phyloP scores from a whole-genome alignment of 768 basidiomycete genomes.

The Mycena metata region DNA sequence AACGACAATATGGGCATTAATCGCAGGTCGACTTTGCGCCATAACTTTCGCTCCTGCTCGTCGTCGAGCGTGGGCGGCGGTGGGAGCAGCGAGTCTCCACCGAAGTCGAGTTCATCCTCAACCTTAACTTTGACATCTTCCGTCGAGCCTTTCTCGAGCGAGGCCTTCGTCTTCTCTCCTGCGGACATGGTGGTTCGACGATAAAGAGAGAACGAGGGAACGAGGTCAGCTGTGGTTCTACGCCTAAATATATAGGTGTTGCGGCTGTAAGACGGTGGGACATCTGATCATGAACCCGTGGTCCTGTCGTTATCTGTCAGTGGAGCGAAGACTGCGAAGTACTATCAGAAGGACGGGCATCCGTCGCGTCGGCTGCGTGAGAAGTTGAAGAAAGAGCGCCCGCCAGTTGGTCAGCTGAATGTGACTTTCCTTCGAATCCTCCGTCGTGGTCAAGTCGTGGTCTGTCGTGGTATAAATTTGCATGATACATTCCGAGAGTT shows the following conservation, averaged over 20 bases:
- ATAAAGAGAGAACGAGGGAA: background rate
- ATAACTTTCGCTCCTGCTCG: conserved; percentile 66
- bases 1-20: conserved; percentile 72
- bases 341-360: no score
- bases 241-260: background rate
- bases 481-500: background rate
- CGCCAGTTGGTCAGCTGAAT: no score
- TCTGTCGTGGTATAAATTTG: no score
- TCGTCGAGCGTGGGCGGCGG: conserved; percentile 60
- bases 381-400: no score
- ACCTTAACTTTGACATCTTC: conserved; percentile 23
- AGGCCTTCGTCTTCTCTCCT: conserved; percentile 21
- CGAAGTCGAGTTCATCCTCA: conserved; percentile 51
- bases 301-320: conserved; percentile 22
- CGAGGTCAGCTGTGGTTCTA: conserved; percentile 17
- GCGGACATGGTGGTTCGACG: conserved; percentile 33
- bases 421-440: no score
- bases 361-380: no score
- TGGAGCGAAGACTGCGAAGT: conserved; percentile 2
- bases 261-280: background rate
- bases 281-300: background rate
- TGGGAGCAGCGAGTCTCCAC: conserved; percentile 60
- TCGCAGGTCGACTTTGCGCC: conserved; percentile 70
- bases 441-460: no score
- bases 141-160: conserved; percentile 34